Evolutionary conservation across 1,139 yeast species (phyloP), one percentile per base, ranked within the genome.

Genomic region (Protomyces arabidopsidicola): DNA sequence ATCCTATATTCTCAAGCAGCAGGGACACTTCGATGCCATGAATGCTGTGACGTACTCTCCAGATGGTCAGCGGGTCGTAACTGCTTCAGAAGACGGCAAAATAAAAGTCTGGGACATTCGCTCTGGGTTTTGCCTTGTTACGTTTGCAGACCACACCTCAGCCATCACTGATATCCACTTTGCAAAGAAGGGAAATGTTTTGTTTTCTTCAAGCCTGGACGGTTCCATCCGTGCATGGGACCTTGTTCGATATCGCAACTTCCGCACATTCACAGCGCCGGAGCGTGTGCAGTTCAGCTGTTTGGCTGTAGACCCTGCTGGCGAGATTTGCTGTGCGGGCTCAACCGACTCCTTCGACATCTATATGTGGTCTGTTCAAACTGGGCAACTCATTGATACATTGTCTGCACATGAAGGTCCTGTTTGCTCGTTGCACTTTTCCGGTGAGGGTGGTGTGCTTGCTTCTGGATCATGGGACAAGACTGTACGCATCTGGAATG

Each of bases 181-280:
- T 77, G 91, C 97, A 34, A 85, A 84, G 69, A 83, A 84, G 65
- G 98, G 98, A 0, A 93, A 90, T 71, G 97, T 93, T 0, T 75
- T 93, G 71, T 93, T 93, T 71, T 87, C 97, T 1, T 82, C 96
- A 0, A 91, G 98, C 0, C 77, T 91, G 67, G 99, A 93, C 76
- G 99, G 99, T 65, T 93, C 99, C 0, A 90, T 93, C 10, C 82
- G 97, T 71, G 99, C 98, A 0, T 93, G 96, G 96, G 99, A 93
- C 78, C 79, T 93, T 69, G 82, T 91, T 53, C 81, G 99, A 71
- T 93, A 88, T 75, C 84, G 99, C 74, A 93, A 95, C 72, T 93
- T 93, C 78, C 82, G 98, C 70, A 90, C 96, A 0, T 91, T 91
- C 73, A 90, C 98, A 0, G 95, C 97, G 0, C 84, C 96, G 1